Base-by-base conservation (phyloP, 352 stramenopile species). In the Globisporangium splendens region DNA sequence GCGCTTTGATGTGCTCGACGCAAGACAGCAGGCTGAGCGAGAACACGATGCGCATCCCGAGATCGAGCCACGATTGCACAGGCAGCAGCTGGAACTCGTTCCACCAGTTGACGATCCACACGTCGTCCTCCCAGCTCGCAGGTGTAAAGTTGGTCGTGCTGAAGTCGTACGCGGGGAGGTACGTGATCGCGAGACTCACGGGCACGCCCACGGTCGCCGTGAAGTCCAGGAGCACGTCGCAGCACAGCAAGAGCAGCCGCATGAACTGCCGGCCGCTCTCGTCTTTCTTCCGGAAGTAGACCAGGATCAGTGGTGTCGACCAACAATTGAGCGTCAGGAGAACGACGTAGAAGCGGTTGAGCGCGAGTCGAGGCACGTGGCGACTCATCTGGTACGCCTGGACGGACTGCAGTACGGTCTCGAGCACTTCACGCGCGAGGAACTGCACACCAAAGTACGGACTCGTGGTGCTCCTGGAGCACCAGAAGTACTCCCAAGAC, bases 41-140 rank as follows among this genome's bases (percentile, higher is more conserved):
- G 21, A 56, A 61, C 18, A 61, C 11, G 18, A 55, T 22, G 15
- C 55, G 46, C 20, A 21, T 41, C 6, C 11, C 14, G 4, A 56
- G 21, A 22, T 61, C 46, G 38, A 48, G 17, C 55, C 55, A 56
- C 20, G 33, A 56, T 10, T 38, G 20, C 46, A 49, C 47, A 20
- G 56, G 35, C 22, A 61, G 55, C 46, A 56, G 33, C 13, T 44
- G 33, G 33, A 61, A 48, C 44, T 56, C 55, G 12, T 54, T 61
- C 17, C 15, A 14, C 18, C 17, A 46, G 5, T 48, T 38, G 12
- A 35, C 15, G 20, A 51, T 33, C 55, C 46, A 49, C 0, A 54
- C 35, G 7, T 55, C 44, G 33, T 47, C 43, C 15, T 24, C 2
- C 52, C 20, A 41, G 8, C 14, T 39, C 3, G 13, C 17, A 4